Percentiles rank a stretch among this genome's conserved stretches.
phyloP scores from a whole-genome alignment of 2,329 filamentous ascomycete genomes.

The Cercospora sojina region DNA sequence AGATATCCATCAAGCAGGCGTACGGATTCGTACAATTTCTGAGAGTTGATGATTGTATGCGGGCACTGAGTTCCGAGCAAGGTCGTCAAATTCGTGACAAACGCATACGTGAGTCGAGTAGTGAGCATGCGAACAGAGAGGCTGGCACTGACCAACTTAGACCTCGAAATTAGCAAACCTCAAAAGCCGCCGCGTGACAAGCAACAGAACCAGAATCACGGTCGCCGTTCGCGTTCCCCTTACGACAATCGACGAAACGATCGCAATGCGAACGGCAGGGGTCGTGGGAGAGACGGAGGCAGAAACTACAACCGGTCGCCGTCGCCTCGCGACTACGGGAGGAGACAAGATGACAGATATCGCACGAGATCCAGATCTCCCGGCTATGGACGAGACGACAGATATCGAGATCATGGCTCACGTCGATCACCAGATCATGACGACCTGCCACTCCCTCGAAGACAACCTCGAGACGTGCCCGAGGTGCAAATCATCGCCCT shows the following conservation, averaged over 20 bases:
- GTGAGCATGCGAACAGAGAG: background rate
- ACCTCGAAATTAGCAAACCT: conserved; percentile 84
- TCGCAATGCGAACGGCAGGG: conserved; percentile 42
- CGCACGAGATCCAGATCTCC: conserved; percentile 40
- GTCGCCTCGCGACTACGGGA: conserved; percentile 45
- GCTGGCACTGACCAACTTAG: conserved; percentile 49
- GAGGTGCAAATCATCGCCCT: conserved; percentile 86
- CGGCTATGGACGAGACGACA: conserved; percentile 42
- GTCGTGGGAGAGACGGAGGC: conserved; percentile 53
- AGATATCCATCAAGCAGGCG: conserved; percentile 94
- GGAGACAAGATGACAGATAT: conserved; percentile 38
- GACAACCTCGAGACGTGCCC: conserved; percentile 73
- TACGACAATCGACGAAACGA: conserved; percentile 50
- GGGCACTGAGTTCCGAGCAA: conserved; percentile 75
- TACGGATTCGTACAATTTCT: conserved; percentile 97
- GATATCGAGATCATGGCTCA: conserved; percentile 52
- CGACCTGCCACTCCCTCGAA: conserved; percentile 69
- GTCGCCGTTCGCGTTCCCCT: conserved; percentile 60
- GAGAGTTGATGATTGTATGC: conserved; percentile 68
- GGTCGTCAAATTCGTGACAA: conserved; percentile 80
- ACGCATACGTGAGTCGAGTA: conserved; percentile 74
- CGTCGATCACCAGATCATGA: conserved; percentile 65
- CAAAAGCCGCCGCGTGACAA: conserved; percentile 56
- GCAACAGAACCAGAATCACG: conserved; percentile 25
- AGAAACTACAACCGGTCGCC: conserved; percentile 42